phyloP scores from a whole-genome alignment of 305 asterid genomes.

The Ajuga reptans region DNA sequence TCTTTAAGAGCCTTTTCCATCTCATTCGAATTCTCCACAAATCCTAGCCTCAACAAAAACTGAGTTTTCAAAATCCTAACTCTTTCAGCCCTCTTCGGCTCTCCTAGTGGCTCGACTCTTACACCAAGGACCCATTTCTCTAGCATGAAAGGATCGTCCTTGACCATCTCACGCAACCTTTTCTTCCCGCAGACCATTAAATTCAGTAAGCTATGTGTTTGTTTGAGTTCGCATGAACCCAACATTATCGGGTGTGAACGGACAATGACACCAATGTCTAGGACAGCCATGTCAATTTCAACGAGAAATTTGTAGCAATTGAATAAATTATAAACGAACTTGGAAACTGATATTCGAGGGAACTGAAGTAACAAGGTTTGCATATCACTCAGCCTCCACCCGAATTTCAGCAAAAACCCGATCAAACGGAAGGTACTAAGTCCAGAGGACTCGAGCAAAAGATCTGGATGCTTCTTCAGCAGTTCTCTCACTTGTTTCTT shows the following conservation, averaged over 20 bases:
- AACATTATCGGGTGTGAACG: conserved; percentile 36
- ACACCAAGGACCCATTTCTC: conserved; percentile 44
- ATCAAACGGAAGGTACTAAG: conserved; percentile 32
- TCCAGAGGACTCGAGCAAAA: conserved; percentile 57
- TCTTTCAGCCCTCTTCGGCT: conserved; percentile 21
- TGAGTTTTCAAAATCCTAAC: conserved; percentile 36
- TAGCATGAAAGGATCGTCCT: conserved; percentile 48
- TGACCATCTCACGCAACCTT: conserved; percentile 40
- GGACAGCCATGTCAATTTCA: conserved; percentile 41
- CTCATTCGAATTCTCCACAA: conserved; percentile 49
- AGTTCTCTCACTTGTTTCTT: conserved; percentile 35
- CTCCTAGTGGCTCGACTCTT: conserved; percentile 28
- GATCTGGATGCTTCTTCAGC: conserved; percentile 36
- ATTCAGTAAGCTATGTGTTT: conserved; percentile 29
- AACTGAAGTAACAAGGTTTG: conserved; percentile 33
- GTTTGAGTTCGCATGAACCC: conserved; percentile 57
- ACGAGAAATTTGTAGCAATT: conserved; percentile 45
- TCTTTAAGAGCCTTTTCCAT: conserved; percentile 49
- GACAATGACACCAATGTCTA: conserved; percentile 41
- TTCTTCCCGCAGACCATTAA: conserved; percentile 35
- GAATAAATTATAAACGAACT: conserved; percentile 38
- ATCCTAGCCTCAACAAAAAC: conserved; percentile 63
- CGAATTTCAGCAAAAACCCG: conserved; percentile 57
- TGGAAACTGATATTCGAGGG: conserved; percentile 38
- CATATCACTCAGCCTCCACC: conserved; percentile 33